phyloP scores from a whole-genome alignment of 345 rosid genomes.

The Rhodomyrtus tomentosa region DNA sequence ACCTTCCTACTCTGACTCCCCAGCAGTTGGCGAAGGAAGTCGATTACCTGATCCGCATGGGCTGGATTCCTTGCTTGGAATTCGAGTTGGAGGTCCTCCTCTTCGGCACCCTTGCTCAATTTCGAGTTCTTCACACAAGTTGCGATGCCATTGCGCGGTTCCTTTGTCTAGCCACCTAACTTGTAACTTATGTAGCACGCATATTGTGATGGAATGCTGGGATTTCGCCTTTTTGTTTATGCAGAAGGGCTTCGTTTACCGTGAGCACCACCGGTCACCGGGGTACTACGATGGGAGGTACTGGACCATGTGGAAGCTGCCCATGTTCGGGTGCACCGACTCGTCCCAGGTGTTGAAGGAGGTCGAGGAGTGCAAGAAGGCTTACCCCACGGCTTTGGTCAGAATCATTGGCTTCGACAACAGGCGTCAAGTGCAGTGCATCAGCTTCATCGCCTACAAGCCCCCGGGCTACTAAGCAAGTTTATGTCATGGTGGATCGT shows the following conservation, averaged over 20 bases:
- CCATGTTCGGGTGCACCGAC: conserved; percentile 40
- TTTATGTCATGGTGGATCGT: not conserved
- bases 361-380: conserved; percentile 20
- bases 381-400: conserved; percentile 10
- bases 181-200: not conserved
- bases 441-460: conserved; percentile 16
- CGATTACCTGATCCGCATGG: not conserved
- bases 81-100: not conserved
- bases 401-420: not conserved
- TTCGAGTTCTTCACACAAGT: not conserved
- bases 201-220: not conserved
- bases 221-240: not conserved
- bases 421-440: conserved; percentile 36
- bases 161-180: not conserved
- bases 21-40: not conserved
- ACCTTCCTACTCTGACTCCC: conserved; percentile 28
- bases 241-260: conserved; percentile 24
- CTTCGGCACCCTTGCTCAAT: not conserved
- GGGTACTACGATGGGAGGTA: conserved; percentile 40
- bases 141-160: not conserved
- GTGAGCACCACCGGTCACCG: conserved; percentile 20
- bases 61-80: conserved; percentile 34
- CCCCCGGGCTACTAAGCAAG: conserved; percentile 1
- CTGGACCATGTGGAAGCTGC: conserved; percentile 57
- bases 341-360: conserved; percentile 27